Evolutionary conservation across 495 filamentous ascomycete species (phyloP), one percentile per base, ranked within the genome.

Genomic region (Friedmanniomyces simplex): DNA sequence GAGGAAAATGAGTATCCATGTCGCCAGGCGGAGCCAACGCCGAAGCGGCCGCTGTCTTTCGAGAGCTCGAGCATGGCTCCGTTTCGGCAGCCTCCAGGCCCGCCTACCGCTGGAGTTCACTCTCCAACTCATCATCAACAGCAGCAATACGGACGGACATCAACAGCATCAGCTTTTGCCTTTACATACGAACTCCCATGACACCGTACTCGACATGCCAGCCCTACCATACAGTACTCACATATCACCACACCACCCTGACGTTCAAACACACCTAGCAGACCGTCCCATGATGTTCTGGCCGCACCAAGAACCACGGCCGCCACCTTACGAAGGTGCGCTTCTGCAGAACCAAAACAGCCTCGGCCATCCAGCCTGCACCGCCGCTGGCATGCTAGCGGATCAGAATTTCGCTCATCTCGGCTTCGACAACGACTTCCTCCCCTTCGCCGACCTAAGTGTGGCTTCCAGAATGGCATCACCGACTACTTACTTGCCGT

Each of bases 41-140:
- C 49, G 20, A 57, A 57, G 25, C 43, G 55, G 22, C 45, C 55
- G 2, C 45, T 57, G 12, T 57, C 55, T 1, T 39, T 52, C 26
- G 45, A 57, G 28, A 57, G 28, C 14, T 20, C 45, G 13, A 20
- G 20, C 11, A 22, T 3, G 10, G n/a, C 25, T 14, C 55, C 55
- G 5, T 11, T 3, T 22, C 55, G 55, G 13, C 32, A 26, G 21
- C 55, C 45, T 8, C 55, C 45, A 16, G 55, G 55, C 10, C 55
- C 55, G 13, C 47, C 55, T 11, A 24, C 43, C 2, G 20, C 49
- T 34, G 25, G 10, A 3, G 12, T 11, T 14, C 49, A 36, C 25
- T 2, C 39, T 43, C 39, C 30, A 25, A 11, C 11, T 34, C 26
- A 14, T 8, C 49, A 52, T 3, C 46, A 43, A 13, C 39, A 43